Evolutionary conservation across 2,329 filamentous ascomycete species (phyloP).

Genomic region (Fusarium sarcochroum): DNA sequence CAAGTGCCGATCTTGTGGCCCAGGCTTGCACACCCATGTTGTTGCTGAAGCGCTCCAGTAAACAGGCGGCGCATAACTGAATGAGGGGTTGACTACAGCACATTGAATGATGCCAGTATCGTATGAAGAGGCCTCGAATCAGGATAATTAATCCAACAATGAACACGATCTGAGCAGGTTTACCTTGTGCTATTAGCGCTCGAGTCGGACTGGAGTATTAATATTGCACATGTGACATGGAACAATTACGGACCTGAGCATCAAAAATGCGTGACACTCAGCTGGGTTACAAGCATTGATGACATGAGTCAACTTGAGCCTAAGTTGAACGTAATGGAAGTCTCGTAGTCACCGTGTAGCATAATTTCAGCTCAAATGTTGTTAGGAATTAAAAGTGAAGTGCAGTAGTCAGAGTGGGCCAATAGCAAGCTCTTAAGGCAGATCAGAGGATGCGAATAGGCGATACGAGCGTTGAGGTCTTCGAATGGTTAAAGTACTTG

Average conservation of each 20-base stretch:
- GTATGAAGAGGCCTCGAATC: background rate
- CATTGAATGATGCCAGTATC: background rate
- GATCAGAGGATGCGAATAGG: background rate
- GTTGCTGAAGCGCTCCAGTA: slow-evolving; percentile 37
- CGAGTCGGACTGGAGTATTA: slow-evolving; percentile 8
- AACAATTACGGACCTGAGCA: background rate
- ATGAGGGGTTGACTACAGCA: slow-evolving; percentile 21
- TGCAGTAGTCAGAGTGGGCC: background rate
- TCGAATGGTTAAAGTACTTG: background rate
- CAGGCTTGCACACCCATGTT: slow-evolving; percentile 26
- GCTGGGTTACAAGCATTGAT: background rate
- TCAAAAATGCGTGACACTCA: background rate
- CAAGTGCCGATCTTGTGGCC: slow-evolving; percentile 18
- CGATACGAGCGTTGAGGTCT: background rate
- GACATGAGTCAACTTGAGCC: background rate
- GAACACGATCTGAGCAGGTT: background rate
- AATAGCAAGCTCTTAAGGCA: background rate
- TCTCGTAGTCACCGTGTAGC: background rate
- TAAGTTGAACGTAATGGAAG: background rate
- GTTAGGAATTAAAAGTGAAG: background rate
- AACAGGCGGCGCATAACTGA: slow-evolving; percentile 31
- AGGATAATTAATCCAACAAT: background rate
- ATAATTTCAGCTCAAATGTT: background rate
- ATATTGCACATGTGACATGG: background rate
- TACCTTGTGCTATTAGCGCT: slow-evolving; percentile 4